These are phyloP conservation scores for Decorospora gaudefroyi DNA, from an alignment of 2,329 filamentous ascomycete species.

Conservation along the genomic window DNA sequence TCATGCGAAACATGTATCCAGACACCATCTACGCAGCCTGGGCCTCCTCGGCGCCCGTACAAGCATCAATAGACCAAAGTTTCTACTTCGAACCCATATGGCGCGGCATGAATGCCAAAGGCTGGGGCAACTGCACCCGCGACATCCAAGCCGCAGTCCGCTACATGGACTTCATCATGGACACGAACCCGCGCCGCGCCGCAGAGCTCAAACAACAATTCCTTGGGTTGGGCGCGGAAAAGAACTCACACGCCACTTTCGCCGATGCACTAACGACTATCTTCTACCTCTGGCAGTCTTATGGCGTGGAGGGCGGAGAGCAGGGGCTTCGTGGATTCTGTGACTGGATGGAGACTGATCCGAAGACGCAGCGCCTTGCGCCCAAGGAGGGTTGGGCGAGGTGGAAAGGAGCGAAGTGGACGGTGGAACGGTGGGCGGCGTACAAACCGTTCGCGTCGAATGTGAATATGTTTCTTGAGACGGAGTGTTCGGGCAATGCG, in stretches of 20 bases:
- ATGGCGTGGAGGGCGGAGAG: slow-evolving; percentile 48
- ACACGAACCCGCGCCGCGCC: slow-evolving; percentile 37
- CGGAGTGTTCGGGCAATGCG: slow-evolving; percentile 48
- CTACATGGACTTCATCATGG: slow-evolving; percentile 56
- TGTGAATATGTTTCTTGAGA: slow-evolving; percentile 49
- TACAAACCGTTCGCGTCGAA: slow-evolving; percentile 47
- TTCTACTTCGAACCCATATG: slow-evolving; percentile 58
- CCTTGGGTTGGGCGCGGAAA: slow-evolving; percentile 53
- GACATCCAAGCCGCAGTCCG: slow-evolving; percentile 56
- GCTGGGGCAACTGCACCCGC: slow-evolving; percentile 54
- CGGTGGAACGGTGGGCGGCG: slow-evolving; percentile 50
- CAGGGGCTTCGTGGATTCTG: slow-evolving; percentile 52
- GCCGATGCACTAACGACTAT: slow-evolving; percentile 50
- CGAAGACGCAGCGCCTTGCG: slow-evolving; percentile 42
- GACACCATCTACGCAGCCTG: slow-evolving; percentile 46
- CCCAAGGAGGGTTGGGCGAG: slow-evolving; percentile 51
- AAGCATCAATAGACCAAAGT: slow-evolving; percentile 57
- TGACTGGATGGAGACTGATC: slow-evolving; percentile 53
- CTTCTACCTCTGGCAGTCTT: slow-evolving; percentile 52
- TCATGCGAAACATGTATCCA: slow-evolving; percentile 47
- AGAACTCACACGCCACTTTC: slow-evolving; percentile 55
- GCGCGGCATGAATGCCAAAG: slow-evolving; percentile 50
- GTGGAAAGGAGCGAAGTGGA: slow-evolving; percentile 48
- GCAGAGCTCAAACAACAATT: slow-evolving; percentile 55
- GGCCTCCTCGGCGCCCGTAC: slow-evolving; percentile 48